These are phyloP conservation scores for Saksenaea vasiformis DNA, from an alignment of 371 early-diverging fungal species.

Conservation along the genomic window DNA sequence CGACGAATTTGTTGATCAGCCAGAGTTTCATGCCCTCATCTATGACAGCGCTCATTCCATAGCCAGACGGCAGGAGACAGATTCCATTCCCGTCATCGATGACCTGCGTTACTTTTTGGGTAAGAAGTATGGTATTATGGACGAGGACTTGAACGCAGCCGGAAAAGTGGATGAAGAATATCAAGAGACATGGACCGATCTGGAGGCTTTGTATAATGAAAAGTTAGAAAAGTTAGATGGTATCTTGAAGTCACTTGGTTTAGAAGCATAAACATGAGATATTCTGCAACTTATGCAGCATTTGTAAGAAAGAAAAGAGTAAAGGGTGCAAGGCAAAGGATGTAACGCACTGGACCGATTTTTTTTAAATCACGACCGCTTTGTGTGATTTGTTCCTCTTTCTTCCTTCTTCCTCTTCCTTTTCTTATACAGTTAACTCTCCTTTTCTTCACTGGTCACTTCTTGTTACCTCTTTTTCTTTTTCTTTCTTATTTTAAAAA, in stretches of 20 bases:
- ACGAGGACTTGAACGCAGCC: constrained; percentile 31
- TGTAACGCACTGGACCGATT: background rate
- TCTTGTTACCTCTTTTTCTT: background rate
- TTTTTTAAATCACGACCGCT: constrained; percentile 5
- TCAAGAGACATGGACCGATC: constrained; percentile 35
- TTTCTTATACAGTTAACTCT: background rate
- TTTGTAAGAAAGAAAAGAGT: background rate
- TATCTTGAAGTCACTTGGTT: constrained; percentile 30
- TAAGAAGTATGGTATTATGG: constrained; percentile 32
- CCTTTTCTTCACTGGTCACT: background rate
- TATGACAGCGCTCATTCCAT: constrained; percentile 34
- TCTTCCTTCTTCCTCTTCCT: background rate
- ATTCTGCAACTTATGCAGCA: background rate
- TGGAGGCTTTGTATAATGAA: constrained; percentile 30
- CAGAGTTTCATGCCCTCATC: constrained; percentile 23
- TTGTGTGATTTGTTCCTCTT: background rate
- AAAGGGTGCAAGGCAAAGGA: background rate
- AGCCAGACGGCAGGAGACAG: constrained; percentile 36
- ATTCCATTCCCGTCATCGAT: constrained; percentile 41
- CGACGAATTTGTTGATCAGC: constrained; percentile 25
- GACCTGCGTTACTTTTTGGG: constrained; percentile 39
- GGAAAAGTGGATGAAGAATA: constrained; percentile 29
- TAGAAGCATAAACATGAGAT: constrained; percentile 33
- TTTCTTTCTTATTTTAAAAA: background rate
- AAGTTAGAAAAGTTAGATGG: constrained; percentile 31